A percentile compares a stretch with the other conserved stretches of the same genome.
phyloP scores from a whole-genome alignment of 2,329 filamentous ascomycete genomes.

The Fusarium nematophilum region DNA sequence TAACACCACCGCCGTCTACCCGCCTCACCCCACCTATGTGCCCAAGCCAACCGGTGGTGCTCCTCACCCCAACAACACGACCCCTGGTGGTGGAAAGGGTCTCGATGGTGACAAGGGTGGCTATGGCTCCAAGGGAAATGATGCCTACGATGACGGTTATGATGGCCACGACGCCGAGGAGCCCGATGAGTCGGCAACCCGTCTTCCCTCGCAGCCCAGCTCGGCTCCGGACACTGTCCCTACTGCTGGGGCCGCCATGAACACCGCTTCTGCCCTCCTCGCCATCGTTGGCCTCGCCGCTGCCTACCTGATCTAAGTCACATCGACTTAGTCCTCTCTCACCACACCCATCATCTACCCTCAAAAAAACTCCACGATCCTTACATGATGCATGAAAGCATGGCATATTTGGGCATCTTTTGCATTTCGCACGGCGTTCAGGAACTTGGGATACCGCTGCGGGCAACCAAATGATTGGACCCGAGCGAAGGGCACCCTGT shows the following conservation, averaged over 20 bases:
- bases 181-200: slow-evolving; percentile 22
- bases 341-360: background rate
- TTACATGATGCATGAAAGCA: slow-evolving; percentile 39
- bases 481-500: slow-evolving; percentile 27
- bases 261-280: slow-evolving; percentile 49
- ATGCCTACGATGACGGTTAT: background rate
- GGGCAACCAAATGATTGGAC: slow-evolving; percentile 22
- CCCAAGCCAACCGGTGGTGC: slow-evolving; percentile 32
- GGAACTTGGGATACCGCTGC: slow-evolving; percentile 23
- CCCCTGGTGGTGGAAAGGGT: slow-evolving; percentile 29
- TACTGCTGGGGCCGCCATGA: slow-evolving; percentile 46
- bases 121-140: background rate
- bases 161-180: slow-evolving; percentile 8
- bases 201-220: slow-evolving; percentile 26
- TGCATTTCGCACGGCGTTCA: slow-evolving; percentile 35
- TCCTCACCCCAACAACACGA: slow-evolving; percentile 31
- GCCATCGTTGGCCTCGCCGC: slow-evolving; percentile 54
- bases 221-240: slow-evolving; percentile 32
- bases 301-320: slow-evolving; percentile 55
- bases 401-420: slow-evolving; percentile 29
- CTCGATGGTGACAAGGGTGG: slow-evolving; percentile 9
- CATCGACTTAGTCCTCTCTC: background rate
- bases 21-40: slow-evolving; percentile 31
- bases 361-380: slow-evolving; percentile 39
- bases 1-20: slow-evolving; percentile 35